Evolutionary conservation across 768 basidiomycete genomes (phyloP).

Genomic region (Chalciporus chontae): DNA sequence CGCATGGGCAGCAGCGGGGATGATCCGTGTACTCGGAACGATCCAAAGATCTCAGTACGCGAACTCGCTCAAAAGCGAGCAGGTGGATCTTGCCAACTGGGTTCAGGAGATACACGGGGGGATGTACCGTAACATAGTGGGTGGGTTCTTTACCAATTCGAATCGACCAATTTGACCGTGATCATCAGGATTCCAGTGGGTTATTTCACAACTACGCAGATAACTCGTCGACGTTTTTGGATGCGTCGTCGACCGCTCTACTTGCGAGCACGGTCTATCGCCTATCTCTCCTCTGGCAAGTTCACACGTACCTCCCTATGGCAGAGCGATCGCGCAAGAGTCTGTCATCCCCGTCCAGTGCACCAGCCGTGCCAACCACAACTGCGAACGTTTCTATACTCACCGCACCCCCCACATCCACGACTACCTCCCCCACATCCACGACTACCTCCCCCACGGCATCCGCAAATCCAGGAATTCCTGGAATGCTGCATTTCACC

Average conservation of each 20-base stretch:
- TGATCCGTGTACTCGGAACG: conserved; percentile 77
- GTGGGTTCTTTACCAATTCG: conserved; percentile 36
- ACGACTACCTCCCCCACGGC: conserved; percentile 4
- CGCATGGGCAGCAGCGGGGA: conserved; percentile 87
- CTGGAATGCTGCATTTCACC: conserved; percentile 45
- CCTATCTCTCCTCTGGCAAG: conserved; percentile 50
- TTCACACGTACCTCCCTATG: conserved; percentile 46
- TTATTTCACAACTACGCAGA: conserved; percentile 72
- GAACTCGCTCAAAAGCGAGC: conserved; percentile 45
- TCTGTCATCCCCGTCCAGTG: conserved; percentile 25
- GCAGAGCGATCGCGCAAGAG: conserved; percentile 55
- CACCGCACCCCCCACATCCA: conserved; percentile 6
- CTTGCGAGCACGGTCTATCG: conserved; percentile 77
- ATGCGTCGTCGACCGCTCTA: conserved; percentile 70
- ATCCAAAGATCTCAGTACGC: conserved; percentile 60
- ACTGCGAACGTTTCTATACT: background rate
- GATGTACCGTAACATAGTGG: conserved; percentile 60
- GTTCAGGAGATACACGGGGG: conserved; percentile 68
- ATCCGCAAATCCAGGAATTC: background rate
- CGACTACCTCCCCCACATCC: conserved; percentile 7
- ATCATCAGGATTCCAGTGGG: conserved; percentile 9
- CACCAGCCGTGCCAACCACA: conserved; percentile 6
- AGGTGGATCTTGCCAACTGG: conserved; percentile 61
- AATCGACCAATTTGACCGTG: background rate
- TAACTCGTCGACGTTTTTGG: conserved; percentile 57